Base-by-base conservation (phyloP, 495 filamentous ascomycete genomes). In the Trichoderma virens region DNA sequence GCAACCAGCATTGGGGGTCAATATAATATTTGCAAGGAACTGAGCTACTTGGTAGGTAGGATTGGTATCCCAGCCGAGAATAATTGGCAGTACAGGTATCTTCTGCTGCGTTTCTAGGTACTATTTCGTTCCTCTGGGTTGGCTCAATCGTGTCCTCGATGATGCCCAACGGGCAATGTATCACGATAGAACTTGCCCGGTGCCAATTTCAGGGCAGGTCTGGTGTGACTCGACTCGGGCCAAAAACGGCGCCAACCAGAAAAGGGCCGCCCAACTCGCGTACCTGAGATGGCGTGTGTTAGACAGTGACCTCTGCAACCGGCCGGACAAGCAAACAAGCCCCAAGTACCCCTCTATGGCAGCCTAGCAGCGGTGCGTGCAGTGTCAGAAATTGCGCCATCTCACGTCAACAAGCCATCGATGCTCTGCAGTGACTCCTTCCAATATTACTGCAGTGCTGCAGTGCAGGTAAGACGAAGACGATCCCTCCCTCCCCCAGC, bases 371-470 rank as follows among this genome's bases (percentile, higher is more conserved):
- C 3, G 6, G 6, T 39, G 31, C 30, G 27, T 20, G n/a, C n/a
- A n/a, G n/a, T n/a, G 34, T 1, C 18, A 39, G 30, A 39, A 61
- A 61, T 61, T 61, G 59, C 59, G 59, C 59, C 59, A 61, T 61
- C 34, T 5, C 34, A 5, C 14, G 9, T 25, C 28, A 11, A 39
- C 14, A 4, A 4, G 31, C 28, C 31, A 16, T 16, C 6, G 28
- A 9, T 34, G 14, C 14, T 27, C 13, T 27, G 8, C 59, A 20
- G 59, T 4, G 8, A 11, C 54, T 59, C 54, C 25, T 11, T 32
- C 3, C 11, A 28, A 59, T 5, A 35, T n/a, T n/a, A n/a, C n/a
- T 35, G 11, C 34, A 35, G 34, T 35, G 34, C 34, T 35, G n/a
- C n/a, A n/a, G n/a, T n/a, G n/a, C n/a, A n/a, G n/a, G n/a, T n/a